A percentile compares a stretch with the other conserved stretches of the same genome.
These are phyloP conservation scores for Scutellaria minor DNA, from an alignment of 257 asterid genomes.

Conservation along the genomic window DNA sequence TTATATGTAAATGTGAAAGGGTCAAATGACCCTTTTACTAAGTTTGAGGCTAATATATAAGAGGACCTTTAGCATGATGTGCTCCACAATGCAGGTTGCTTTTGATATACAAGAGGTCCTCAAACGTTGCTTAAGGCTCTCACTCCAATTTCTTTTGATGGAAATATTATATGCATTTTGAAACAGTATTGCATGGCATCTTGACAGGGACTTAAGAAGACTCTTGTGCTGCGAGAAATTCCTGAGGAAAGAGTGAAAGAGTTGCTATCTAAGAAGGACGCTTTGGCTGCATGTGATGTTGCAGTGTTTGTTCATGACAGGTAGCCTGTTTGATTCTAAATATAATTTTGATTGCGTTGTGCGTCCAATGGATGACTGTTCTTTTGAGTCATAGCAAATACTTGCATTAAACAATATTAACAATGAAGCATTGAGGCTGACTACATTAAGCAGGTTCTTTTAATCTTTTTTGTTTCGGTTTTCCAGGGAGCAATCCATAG, in stretches of 20 bases:
- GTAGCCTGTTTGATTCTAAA: conserved; percentile 44
- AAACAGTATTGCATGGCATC: conserved; percentile 7
- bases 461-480: background rate
- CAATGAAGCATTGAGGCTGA: background rate
- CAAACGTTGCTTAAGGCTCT: conserved; percentile 4
- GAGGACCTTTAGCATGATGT: background rate
- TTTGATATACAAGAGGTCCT: conserved; percentile 19
- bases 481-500: background rate
- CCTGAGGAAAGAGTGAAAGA: conserved; percentile 76
- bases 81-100: conserved; percentile 2
- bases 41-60: background rate
- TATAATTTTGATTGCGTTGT: conserved; percentile 21
- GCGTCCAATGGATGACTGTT: conserved; percentile 6
- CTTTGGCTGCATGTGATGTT: conserved; percentile 87
- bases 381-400: background rate
- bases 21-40: background rate
- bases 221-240: conserved; percentile 85
- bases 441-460: background rate
- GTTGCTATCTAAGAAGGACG: conserved; percentile 70
- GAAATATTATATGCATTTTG: conserved; percentile 18
- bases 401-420: conserved; percentile 8
- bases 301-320: conserved; percentile 97
- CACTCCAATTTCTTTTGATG: conserved; percentile 23
- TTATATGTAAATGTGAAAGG: background rate
- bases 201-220: conserved; percentile 74